A percentile compares a stretch with the other conserved stretches of the same genome.
Conservation (phyloP, 371 early-diverging fungal species). For the Entomophthora muscae region DNA sequence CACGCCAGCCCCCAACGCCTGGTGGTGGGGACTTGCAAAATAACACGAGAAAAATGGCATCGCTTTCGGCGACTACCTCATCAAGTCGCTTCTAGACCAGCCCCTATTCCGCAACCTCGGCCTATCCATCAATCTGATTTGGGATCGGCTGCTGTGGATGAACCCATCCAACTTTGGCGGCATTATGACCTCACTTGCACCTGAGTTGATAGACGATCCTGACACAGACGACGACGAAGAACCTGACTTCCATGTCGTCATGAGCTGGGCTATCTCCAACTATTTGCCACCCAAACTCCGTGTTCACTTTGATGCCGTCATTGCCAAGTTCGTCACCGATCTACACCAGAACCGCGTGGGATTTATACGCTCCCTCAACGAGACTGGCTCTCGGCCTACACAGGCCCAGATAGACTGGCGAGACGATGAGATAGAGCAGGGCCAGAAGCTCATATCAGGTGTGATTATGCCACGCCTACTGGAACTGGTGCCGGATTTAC, state of each 20-base stretch:
- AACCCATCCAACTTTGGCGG: conserved; percentile 81
- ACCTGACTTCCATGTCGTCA: conserved; percentile 17
- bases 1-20: conserved; percentile 65
- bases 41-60: conserved; percentile 44
- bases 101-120: conserved; percentile 56
- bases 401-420: background rate
- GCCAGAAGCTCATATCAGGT: conserved; percentile 23
- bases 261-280: conserved; percentile 79
- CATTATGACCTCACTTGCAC: conserved; percentile 14
- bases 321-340: conserved; percentile 35
- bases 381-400: conserved; percentile 6
- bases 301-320: conserved; percentile 30
- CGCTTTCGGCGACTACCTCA: conserved; percentile 50
- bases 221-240: conserved; percentile 16
- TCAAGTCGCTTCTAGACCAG: conserved; percentile 43
- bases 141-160: conserved; percentile 84
- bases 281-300: conserved; percentile 64
- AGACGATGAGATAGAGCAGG: conserved; percentile 11
- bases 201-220: conserved; percentile 11
- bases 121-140: conserved; percentile 39
- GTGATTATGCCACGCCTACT: conserved; percentile 28
- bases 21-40: conserved; percentile 62
- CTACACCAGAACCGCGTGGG: conserved; percentile 13
- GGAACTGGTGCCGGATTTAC: conserved; percentile 17
- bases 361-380: background rate